Conservation (phyloP, 2,329 filamentous ascomycete species). For the Monilinia fructigena region DNA sequence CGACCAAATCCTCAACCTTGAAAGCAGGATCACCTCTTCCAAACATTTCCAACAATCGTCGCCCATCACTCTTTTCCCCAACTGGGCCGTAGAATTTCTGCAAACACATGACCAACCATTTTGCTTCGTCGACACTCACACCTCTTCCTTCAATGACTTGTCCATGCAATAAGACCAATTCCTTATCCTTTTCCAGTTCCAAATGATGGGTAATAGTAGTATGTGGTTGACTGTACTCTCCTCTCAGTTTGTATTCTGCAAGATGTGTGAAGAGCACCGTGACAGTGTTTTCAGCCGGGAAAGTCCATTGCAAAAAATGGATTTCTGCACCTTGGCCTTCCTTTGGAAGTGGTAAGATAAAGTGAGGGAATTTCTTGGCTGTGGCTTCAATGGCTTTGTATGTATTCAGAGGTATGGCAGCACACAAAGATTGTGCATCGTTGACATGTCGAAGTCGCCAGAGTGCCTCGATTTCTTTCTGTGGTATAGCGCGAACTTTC, state of each 20-base stretch:
- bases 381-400: constrained; percentile 70
- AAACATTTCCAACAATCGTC: constrained; percentile 79
- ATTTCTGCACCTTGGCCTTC: constrained; percentile 74
- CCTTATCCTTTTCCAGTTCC: constrained; percentile 72
- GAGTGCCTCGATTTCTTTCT: constrained; percentile 79
- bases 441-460: constrained; percentile 86
- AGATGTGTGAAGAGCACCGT: constrained; percentile 92
- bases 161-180: constrained; percentile 83
- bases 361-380: constrained; percentile 77
- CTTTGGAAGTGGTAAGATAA: constrained; percentile 83
- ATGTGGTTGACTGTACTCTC: constrained; percentile 86
- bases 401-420: constrained; percentile 70
- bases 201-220: constrained; percentile 91
- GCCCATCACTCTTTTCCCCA: constrained; percentile 55
- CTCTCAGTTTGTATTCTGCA: constrained; percentile 86
- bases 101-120: constrained; percentile 86
- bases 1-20: constrained; percentile 78
- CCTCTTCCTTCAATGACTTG: constrained; percentile 73
- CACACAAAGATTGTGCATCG: constrained; percentile 75
- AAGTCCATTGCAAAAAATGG: constrained; percentile 95
- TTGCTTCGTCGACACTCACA: constrained; percentile 76
- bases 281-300: constrained; percentile 67
- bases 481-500: constrained; percentile 70
- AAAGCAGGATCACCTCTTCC: constrained; percentile 74
- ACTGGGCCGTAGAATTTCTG: constrained; percentile 85